Conservation (phyloP, 1,139 yeast species). For the Magnusiomyces ingens region DNA sequence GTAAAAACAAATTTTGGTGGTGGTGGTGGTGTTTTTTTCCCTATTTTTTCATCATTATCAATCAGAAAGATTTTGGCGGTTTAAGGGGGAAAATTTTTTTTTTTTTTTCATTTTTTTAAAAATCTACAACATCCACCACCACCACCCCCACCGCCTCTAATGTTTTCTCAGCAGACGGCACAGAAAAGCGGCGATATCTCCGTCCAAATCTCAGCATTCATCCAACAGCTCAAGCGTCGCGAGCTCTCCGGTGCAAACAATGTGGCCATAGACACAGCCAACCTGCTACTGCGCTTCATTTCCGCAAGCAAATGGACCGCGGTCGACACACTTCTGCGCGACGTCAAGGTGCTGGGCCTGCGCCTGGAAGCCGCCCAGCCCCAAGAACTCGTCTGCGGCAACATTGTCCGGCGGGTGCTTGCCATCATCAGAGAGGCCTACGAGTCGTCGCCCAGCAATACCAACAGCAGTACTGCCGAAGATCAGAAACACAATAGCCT, state of each 20-base stretch:
- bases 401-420: constrained; percentile 81
- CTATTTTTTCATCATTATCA: too few relatives aligned
- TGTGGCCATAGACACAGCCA: constrained; percentile 83
- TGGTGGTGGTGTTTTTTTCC: too few relatives aligned
- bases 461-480: neutral
- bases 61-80: neutral
- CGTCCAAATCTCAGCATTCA: constrained; percentile 20
- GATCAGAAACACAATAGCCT: neutral
- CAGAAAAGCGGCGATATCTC: constrained; percentile 17
- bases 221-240: constrained; percentile 52
- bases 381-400: constrained; percentile 77
- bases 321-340: constrained; percentile 61
- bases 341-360: constrained; percentile 48
- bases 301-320: constrained; percentile 86
- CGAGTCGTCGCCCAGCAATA: constrained; percentile 41
- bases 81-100: neutral
- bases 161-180: constrained; percentile 12
- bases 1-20: too few relatives aligned
- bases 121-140: neutral
- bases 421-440: constrained; percentile 85
- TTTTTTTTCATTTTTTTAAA: neutral
- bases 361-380: constrained; percentile 39
- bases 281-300: constrained; percentile 77
- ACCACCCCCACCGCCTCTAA: neutral
- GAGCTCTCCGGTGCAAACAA: constrained; percentile 66